phyloP scores from a whole-genome alignment of 768 basidiomycete genomes.

The Tubosaeta brunneosetosa region DNA sequence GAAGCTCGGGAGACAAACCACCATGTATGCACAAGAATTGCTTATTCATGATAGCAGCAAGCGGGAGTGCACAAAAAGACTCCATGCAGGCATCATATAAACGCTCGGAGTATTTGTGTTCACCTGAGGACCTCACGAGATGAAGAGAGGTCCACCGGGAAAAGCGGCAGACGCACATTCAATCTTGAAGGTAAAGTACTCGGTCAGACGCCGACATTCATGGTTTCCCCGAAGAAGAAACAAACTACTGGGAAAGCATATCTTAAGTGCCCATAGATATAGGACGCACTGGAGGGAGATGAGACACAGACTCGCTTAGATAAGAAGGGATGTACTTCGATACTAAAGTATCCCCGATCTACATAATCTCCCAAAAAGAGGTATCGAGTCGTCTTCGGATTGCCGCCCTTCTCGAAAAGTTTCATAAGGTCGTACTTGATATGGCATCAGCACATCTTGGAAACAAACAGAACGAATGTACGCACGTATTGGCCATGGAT shows the following conservation, averaged over 20 bases:
- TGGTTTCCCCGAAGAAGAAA: constrained; percentile 63
- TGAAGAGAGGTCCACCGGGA: background rate
- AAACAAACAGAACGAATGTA: background rate
- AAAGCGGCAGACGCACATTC: constrained; percentile 32
- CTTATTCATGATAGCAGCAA: constrained; percentile 77
- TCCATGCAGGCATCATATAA: constrained; percentile 74
- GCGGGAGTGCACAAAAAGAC: constrained; percentile 64
- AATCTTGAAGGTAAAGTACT: constrained; percentile 60
- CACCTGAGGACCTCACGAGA: constrained; percentile 37
- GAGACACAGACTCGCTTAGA: background rate
- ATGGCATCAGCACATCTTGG: constrained; percentile 7
- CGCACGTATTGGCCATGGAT: constrained; percentile 24
- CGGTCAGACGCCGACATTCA: constrained; percentile 61
- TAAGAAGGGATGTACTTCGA: constrained; percentile 45
- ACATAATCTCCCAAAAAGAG: constrained; percentile 75
- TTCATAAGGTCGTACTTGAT: constrained; percentile 73
- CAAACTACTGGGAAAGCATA: constrained; percentile 57
- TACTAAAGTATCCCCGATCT: constrained; percentile 71
- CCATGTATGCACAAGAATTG: constrained; percentile 77
- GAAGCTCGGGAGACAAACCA: constrained; percentile 64
- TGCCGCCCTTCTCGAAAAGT: constrained; percentile 72
- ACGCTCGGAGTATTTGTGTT: constrained; percentile 73
- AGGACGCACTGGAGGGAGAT: constrained; percentile 41
- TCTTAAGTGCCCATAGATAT: constrained; percentile 60
- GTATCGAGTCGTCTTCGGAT: constrained; percentile 68